Percentiles rank a stretch among this genome's conserved stretches.
phyloP scores from a whole-genome alignment of 306 rosid species.

The Inga laurina region DNA sequence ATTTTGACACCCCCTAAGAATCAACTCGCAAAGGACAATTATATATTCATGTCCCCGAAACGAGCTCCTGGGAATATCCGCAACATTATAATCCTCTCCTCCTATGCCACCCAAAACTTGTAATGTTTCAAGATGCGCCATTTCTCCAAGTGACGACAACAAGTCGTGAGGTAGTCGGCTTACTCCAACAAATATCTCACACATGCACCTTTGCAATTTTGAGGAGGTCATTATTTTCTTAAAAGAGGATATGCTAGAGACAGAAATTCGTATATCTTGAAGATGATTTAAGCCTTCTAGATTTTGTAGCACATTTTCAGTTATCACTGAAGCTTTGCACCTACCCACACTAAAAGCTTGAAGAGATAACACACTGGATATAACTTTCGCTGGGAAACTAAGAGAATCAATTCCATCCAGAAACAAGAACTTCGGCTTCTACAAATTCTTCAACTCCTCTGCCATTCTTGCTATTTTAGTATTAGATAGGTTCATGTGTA shows the following conservation, averaged over 20 bases:
- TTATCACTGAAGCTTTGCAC: too few relatives aligned
- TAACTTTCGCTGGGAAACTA: background rate
- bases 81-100: background rate
- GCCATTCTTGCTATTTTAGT: fast-evolving
- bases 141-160: background rate
- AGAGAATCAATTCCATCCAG: too few relatives aligned
- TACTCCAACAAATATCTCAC: background rate
- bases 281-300: background rate
- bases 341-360: too few relatives aligned
- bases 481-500: too few relatives aligned
- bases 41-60: background rate
- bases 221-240: background rate
- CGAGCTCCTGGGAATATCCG: background rate
- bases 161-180: background rate
- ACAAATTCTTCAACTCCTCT: too few relatives aligned
- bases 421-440: too few relatives aligned
- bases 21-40: background rate
- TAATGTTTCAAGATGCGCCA: background rate
- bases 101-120: too few relatives aligned
- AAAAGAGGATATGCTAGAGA: background rate
- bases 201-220: background rate
- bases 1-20: background rate
- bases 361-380: too few relatives aligned
- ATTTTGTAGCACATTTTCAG: too few relatives aligned
- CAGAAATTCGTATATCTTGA: background rate